Conservation (phyloP, 2,329 filamentous ascomycete species). For the Fusarium floridanum region DNA sequence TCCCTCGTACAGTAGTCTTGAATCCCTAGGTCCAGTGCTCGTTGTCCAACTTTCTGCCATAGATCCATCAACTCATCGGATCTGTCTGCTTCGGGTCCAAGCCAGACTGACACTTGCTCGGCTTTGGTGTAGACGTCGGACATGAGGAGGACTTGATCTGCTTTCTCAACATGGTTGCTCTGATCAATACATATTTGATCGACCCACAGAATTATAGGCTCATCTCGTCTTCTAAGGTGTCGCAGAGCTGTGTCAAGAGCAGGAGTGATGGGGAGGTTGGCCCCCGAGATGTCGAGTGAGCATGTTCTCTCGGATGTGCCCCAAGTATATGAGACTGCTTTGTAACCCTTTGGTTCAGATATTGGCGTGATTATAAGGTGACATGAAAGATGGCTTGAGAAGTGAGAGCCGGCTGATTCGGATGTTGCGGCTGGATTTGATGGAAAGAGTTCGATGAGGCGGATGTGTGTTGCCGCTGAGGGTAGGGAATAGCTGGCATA, state of each 20-base stretch:
- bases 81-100: neutral
- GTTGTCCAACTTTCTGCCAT: neutral
- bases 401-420: neutral
- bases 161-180: neutral
- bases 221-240: neutral
- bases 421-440: neutral
- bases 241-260: constrained; percentile 2
- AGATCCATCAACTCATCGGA: constrained; percentile 8
- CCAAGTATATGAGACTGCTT: constrained; percentile 10
- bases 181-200: constrained; percentile 10
- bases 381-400: neutral
- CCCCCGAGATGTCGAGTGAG: neutral
- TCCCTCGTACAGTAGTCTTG: constrained; percentile 3
- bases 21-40: neutral
- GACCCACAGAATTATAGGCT: neutral
- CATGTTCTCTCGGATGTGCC: neutral
- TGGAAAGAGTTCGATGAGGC: neutral
- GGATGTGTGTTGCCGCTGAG: constrained; percentile 6
- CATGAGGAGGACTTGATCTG: constrained; percentile 9
- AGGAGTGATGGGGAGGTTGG: neutral
- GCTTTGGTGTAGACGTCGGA: constrained; percentile 1
- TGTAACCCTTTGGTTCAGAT: neutral
- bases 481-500: neutral
- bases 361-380: neutral
- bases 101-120: constrained; percentile 6